Evolutionary conservation across 192 early-diverging fungal species (phyloP).

Genomic region (Coemansia biformis): DNA sequence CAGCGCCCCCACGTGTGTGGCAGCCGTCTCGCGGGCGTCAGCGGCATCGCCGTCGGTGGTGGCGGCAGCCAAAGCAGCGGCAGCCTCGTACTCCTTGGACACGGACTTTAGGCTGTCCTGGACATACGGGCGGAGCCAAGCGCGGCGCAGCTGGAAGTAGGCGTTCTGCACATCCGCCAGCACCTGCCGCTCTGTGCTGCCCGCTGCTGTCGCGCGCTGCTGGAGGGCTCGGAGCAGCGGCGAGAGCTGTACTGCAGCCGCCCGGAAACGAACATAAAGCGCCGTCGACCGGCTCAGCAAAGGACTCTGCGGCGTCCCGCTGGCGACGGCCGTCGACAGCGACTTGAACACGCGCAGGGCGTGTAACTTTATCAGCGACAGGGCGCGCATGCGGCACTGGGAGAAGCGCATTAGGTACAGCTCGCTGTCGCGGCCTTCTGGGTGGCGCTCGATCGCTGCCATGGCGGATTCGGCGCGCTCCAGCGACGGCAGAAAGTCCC

Average conservation of each 20-base stretch:
- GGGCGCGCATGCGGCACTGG: conserved; percentile 89
- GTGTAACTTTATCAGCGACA: conserved; percentile 87
- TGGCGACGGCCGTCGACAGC: not conserved
- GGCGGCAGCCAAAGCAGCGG: not conserved
- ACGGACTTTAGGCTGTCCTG: conserved; percentile 56
- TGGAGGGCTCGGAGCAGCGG: conserved; percentile 74
- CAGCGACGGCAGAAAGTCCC: conserved; percentile 76
- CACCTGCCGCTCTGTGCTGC: conserved; percentile 64
- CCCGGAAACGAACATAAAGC: conserved; percentile 78
- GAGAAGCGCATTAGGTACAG: conserved; percentile 89
- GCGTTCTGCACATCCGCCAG: conserved; percentile 69
- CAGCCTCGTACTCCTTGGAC: conserved; percentile 16
- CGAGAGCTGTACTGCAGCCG: conserved; percentile 58
- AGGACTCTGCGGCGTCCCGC: not conserved
- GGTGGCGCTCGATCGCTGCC: conserved; percentile 45
- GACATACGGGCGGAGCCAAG: conserved; percentile 64
- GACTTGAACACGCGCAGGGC: conserved; percentile 57
- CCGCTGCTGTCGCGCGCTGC: conserved; percentile 46
- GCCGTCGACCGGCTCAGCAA: not conserved
- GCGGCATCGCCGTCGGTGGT: not conserved
- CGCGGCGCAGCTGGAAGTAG: conserved; percentile 70
- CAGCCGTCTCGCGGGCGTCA: conserved; percentile 5
- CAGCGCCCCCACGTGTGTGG: conserved; percentile 24
- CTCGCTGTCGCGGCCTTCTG: conserved; percentile 79
- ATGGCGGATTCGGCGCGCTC: conserved; percentile 72